Conservation (phyloP, 208 protist genomes). For the Trypanosoma melophagium region DNA sequence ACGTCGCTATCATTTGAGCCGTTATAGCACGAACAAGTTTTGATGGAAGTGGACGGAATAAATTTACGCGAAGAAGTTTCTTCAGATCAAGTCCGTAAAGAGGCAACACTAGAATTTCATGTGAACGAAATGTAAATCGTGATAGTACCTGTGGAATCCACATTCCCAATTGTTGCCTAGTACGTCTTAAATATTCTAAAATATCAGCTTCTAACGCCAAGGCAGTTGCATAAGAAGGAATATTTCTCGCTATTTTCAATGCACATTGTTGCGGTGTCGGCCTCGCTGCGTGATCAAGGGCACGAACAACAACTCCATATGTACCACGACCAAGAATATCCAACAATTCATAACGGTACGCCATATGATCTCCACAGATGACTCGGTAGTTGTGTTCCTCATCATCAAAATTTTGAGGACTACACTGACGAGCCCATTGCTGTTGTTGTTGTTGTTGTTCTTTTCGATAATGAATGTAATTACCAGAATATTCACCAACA, state of each 20-base stretch:
- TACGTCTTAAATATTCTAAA: constrained; percentile 16
- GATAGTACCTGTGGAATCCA: constrained; percentile 32
- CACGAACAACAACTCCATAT: constrained; percentile 77
- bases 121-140: constrained; percentile 51
- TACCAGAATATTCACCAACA: neutral
- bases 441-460: constrained; percentile 8
- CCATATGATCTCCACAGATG: constrained; percentile 90
- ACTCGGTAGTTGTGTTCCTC: constrained; percentile 86
- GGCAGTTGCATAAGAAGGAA: constrained; percentile 5
- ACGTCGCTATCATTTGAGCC: constrained; percentile 74
- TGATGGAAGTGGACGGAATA: constrained; percentile 30
- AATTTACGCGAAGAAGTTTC: constrained; percentile 53
- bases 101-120: constrained; percentile 60
- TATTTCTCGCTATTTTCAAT: constrained; percentile 35
- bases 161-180: constrained; percentile 22
- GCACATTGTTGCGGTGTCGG: constrained; percentile 30
- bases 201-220: constrained; percentile 12
- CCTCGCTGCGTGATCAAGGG: constrained; percentile 79
- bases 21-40: constrained; percentile 45
- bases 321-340: constrained; percentile 77
- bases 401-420: constrained; percentile 55
- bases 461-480: neutral
- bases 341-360: constrained; percentile 83
- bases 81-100: constrained; percentile 66
- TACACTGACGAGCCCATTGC: constrained; percentile 5